Conservation (phyloP, 768 basidiomycete genomes). For the Psilocybe sp. region DNA sequence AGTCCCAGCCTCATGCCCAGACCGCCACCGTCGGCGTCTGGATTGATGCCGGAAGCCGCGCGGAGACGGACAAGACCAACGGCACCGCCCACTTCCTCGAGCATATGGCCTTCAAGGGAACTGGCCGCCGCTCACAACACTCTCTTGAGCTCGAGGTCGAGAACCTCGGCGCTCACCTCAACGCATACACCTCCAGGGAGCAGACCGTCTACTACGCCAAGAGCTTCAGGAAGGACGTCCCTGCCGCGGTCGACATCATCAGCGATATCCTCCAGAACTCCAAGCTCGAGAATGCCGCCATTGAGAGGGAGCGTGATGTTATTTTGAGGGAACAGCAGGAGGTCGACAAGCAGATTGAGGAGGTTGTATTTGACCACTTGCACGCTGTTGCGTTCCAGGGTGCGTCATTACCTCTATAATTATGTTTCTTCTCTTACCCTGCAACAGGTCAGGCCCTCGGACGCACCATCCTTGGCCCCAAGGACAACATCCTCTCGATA, state of each 20-base stretch:
- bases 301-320: conserved; percentile 95
- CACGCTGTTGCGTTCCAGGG: conserved; percentile 97
- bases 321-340: conserved; percentile 98
- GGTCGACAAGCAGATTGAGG: conserved; percentile 97
- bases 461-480: conserved; percentile 95
- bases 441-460: conserved; percentile 86
- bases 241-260: conserved; percentile 91
- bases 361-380: conserved; percentile 97
- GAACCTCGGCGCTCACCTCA: conserved; percentile 94
- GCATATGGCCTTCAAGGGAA: conserved; percentile 98
- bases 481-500: conserved; percentile 94
- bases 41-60: conserved; percentile 97
- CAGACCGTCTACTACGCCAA: conserved; percentile 99
- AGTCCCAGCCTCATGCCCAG: conserved; percentile 84
- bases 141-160: conserved; percentile 95
- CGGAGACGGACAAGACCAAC: conserved; percentile 92
- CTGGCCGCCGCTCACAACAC: conserved; percentile 82
- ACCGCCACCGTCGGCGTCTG: conserved; percentile 99
- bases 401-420: conserved; percentile 33
- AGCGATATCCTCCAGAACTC: conserved; percentile 97
- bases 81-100: conserved; percentile 99
- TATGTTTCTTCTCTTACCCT: neutral
- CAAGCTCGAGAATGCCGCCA: conserved; percentile 81
- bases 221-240: conserved; percentile 94
- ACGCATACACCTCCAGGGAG: conserved; percentile 98